These are phyloP conservation scores for Sphagnum contortum DNA, from an alignment of 225 moss, liverwort and hornwort genomes.

Conservation along the genomic window DNA sequence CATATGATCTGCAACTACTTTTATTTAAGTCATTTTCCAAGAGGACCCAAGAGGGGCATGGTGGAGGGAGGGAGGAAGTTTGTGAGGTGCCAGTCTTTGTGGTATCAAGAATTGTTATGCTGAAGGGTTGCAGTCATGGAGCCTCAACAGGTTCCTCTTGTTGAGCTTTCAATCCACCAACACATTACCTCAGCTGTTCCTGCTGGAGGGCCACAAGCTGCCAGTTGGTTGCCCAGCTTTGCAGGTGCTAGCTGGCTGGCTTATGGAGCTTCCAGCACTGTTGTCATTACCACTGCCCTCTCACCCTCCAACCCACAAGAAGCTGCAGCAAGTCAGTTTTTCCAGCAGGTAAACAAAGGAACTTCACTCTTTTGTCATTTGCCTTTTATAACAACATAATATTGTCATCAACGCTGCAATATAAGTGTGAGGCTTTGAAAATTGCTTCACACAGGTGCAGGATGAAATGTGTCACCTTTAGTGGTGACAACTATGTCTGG, in stretches of 20 bases:
- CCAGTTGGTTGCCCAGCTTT: constrained; percentile 91
- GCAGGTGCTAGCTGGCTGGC: constrained; percentile 96
- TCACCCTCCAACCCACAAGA: constrained; percentile 77
- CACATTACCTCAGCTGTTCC: constrained; percentile 69
- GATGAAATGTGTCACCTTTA: background rate
- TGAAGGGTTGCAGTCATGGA: constrained; percentile 26
- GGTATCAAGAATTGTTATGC: constrained; percentile 11
- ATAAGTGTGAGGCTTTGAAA: background rate
- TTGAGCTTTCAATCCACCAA: constrained; percentile 78
- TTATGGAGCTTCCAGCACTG: constrained; percentile 68
- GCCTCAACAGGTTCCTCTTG: constrained; percentile 37
- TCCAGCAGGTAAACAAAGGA: constrained; percentile 45
- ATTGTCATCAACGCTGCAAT: background rate
- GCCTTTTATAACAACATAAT: background rate
- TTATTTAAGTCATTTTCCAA: too few relatives aligned
- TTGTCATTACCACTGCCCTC: constrained; percentile 77
- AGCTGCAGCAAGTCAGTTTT: constrained; percentile 77
- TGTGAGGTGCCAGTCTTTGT: too few relatives aligned
- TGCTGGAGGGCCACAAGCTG: constrained; percentile 47
- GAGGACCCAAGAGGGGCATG: too few relatives aligned
- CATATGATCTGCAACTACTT: too few relatives aligned
- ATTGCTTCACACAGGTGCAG: background rate
- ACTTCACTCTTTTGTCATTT: background rate
- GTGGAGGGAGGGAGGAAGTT: too few relatives aligned
- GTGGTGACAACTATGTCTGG: background rate